Conservation (phyloP, 2,329 filamentous ascomycete genomes). For the Cercospora sesami region DNA sequence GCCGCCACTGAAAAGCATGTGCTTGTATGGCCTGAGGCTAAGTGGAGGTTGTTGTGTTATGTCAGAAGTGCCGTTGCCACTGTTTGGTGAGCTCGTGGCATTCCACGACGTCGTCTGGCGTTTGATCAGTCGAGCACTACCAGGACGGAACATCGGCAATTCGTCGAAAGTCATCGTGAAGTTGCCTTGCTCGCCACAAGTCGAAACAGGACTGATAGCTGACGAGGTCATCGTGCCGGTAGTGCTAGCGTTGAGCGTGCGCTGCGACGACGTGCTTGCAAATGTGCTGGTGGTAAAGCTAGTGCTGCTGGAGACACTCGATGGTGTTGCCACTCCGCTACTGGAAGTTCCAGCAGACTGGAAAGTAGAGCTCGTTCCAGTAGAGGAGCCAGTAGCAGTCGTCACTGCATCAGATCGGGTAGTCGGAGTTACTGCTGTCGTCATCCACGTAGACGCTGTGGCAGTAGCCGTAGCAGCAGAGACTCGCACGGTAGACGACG, state of each 20-base stretch:
- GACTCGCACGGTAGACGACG: not conserved
- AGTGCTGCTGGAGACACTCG: not conserved
- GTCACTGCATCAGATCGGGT: not conserved
- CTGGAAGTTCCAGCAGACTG: not conserved
- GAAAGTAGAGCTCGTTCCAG: not conserved
- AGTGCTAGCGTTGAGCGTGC: conserved; percentile 19
- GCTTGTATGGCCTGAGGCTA: conserved; percentile 48
- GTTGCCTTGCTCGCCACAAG: conserved; percentile 49
- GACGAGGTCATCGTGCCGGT: conserved; percentile 25
- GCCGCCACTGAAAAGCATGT: conserved; percentile 54
- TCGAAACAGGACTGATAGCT: conserved; percentile 25
- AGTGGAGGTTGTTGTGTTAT: conserved; percentile 44
- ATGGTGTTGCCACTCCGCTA: not conserved
- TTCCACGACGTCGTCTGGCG: conserved; percentile 16
- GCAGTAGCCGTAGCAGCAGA: not conserved
- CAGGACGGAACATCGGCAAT: conserved; percentile 39
- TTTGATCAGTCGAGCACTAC: conserved; percentile 26
- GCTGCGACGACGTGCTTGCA: not conserved
- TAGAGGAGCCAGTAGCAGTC: not conserved
- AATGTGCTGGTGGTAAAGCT: not conserved
- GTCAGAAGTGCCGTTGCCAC: conserved; percentile 32
- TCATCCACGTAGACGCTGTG: not conserved
- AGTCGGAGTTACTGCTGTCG: not conserved
- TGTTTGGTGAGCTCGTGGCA: conserved; percentile 23
- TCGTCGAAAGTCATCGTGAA: conserved; percentile 44